phyloP scores from a whole-genome alignment of 2,329 filamentous ascomycete species.

The Penicillium sp. region DNA sequence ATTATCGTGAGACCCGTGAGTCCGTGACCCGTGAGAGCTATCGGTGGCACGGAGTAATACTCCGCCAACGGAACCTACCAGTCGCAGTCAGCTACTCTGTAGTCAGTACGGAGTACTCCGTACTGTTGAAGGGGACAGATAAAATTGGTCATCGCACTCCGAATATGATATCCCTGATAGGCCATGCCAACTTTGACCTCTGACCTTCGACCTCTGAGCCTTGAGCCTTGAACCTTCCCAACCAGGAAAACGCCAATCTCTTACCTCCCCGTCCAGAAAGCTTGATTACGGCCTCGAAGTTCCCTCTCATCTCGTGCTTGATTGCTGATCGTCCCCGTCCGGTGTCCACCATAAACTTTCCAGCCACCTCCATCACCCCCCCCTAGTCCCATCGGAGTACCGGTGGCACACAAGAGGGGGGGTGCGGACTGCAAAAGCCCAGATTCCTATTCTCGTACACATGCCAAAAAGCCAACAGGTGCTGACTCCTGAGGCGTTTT shows the following conservation, averaged over 20 bases:
- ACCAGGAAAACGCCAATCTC: neutral
- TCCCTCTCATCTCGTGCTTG: neutral
- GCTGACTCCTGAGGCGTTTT: neutral
- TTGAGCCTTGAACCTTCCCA: neutral
- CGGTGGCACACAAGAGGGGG: neutral
- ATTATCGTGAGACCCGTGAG: neutral
- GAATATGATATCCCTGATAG: neutral
- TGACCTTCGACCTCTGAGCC: too few relatives aligned
- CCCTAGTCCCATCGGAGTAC: neutral
- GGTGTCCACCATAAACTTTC: neutral
- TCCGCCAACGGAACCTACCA: neutral
- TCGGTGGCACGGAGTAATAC: neutral
- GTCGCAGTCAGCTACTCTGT: too few relatives aligned
- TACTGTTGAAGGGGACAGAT: neutral
- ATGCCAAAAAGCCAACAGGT: neutral
- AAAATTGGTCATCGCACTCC: neutral
- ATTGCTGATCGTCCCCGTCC: neutral
- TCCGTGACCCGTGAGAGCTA: neutral
- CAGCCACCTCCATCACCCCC: neutral
- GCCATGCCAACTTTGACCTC: neutral
- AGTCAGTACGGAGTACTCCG: too few relatives aligned
- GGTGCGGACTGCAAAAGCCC: neutral
- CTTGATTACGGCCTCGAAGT: neutral
- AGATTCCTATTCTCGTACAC: neutral
- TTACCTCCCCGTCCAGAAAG: neutral